phyloP scores from a whole-genome alignment of 169 alveolate species.

The Plasmodium blacklocki region DNA sequence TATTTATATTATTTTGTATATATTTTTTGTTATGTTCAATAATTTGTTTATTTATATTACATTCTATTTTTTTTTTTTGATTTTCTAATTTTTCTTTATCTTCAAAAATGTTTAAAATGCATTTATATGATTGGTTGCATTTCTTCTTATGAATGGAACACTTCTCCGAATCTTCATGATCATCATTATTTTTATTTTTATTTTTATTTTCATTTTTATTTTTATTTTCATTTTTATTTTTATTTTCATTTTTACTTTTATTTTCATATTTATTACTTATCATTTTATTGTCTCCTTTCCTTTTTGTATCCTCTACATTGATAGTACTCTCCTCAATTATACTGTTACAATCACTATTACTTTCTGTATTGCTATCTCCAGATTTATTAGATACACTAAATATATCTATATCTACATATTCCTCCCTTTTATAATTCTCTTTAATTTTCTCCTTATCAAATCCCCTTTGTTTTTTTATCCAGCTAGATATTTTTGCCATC shows the following conservation, averaged over 20 bases:
- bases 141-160: too few relatives aligned
- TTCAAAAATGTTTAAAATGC: background rate
- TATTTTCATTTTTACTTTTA: background rate
- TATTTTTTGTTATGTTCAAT: background rate
- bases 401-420: conserved; percentile 20
- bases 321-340: background rate
- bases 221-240: background rate
- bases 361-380: conserved; percentile 5
- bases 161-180: background rate
- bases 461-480: conserved; percentile 32
- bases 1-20: background rate
- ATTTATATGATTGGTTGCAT: too few relatives aligned
- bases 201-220: background rate
- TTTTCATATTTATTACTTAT: background rate
- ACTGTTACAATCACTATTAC: conserved; percentile 1
- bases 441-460: conserved; percentile 39
- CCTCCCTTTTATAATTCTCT: background rate
- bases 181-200: background rate
- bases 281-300: background rate
- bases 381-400: conserved; percentile 23
- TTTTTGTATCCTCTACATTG: background rate
- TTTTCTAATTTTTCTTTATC: background rate
- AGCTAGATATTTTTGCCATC: conserved; percentile 39
- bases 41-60: conserved; percentile 9
- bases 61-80: background rate